These are phyloP conservation scores for Eucalyptus pauciflora DNA, from an alignment of 345 rosid species.

Conservation along the genomic window DNA sequence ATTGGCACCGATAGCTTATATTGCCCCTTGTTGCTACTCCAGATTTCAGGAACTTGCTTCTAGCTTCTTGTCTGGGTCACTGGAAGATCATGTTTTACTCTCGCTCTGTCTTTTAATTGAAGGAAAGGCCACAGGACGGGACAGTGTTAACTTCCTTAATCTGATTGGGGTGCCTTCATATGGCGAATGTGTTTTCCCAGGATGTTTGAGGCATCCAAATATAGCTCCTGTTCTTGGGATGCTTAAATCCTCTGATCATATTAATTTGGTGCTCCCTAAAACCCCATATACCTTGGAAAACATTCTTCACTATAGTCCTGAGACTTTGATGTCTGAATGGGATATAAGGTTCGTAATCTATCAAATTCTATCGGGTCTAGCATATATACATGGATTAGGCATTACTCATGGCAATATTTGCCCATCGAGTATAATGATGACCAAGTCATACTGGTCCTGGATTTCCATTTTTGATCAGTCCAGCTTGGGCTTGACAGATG, in stretches of 20 bases:
- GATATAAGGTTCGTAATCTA: constrained; percentile 52
- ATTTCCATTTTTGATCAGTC: constrained; percentile 32
- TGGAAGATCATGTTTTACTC: constrained; percentile 57
- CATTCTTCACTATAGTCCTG: constrained; percentile 67
- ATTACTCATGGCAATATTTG: constrained; percentile 59
- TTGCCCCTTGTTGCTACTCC: constrained; percentile 28
- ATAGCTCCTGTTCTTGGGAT: constrained; percentile 59
- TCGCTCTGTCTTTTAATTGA: constrained; percentile 47
- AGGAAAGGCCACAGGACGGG: constrained; percentile 68
- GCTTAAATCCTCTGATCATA: constrained; percentile 29
- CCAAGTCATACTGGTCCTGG: constrained; percentile 70
- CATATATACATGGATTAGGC: constrained; percentile 56
- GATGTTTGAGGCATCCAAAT: constrained; percentile 77
- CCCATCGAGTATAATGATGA: constrained; percentile 60
- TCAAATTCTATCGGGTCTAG: constrained; percentile 69
- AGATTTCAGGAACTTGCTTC: constrained; percentile 40
- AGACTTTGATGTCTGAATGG: constrained; percentile 63
- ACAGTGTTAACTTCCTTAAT: constrained; percentile 39
- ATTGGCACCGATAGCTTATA: constrained; percentile 50
- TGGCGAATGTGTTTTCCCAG: constrained; percentile 31
- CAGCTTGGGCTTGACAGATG: constrained; percentile 7
- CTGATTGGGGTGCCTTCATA: constrained; percentile 54
- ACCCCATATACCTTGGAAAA: constrained; percentile 63
- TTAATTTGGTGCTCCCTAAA: constrained; percentile 56
- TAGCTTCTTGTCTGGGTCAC: constrained; percentile 32